These are phyloP conservation scores for Pinus taeda DNA, from an alignment of 75 land plant genomes.

Conservation along the genomic window DNA sequence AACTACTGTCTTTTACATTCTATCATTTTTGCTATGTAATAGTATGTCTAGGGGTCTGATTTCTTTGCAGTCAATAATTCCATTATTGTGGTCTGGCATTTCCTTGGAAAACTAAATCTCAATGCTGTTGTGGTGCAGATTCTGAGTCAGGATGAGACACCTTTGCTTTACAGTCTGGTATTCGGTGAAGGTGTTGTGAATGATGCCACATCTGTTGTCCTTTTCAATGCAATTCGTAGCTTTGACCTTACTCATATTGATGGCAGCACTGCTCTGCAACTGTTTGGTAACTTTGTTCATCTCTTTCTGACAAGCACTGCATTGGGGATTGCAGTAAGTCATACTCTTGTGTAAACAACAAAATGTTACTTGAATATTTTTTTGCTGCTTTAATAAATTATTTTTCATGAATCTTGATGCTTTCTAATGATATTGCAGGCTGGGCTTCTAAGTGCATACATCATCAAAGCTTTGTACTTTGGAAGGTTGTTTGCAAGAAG, in stretches of 20 bases:
- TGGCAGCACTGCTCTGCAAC: conserved; percentile 35
- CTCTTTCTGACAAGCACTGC: conserved; percentile 61
- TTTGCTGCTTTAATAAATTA: background rate
- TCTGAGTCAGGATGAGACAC: conserved; percentile 50
- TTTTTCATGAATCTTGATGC: background rate
- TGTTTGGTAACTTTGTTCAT: conserved; percentile 57
- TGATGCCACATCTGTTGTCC: conserved; percentile 82
- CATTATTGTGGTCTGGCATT: background rate
- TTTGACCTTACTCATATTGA: conserved; percentile 51
- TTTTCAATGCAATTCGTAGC: conserved; percentile 72
- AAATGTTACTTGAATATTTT: background rate
- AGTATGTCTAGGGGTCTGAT: background rate
- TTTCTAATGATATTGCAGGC: conserved; percentile 33
- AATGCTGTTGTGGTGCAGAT: conserved; percentile 21
- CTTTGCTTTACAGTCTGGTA: conserved; percentile 80
- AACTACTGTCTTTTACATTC: background rate
- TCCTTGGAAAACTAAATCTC: conserved; percentile 7
- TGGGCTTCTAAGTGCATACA: conserved; percentile 80
- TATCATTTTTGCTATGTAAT: background rate
- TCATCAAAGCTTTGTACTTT: conserved; percentile 72
- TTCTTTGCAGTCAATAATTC: background rate
- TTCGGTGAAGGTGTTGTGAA: conserved; percentile 97
- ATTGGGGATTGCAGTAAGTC: conserved; percentile 65
- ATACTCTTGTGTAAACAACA: background rate
- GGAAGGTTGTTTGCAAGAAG: conserved; percentile 49